These are phyloP conservation scores for Elsinoe necatrix DNA, from an alignment of 2,329 filamentous ascomycete species.

Conservation along the genomic window DNA sequence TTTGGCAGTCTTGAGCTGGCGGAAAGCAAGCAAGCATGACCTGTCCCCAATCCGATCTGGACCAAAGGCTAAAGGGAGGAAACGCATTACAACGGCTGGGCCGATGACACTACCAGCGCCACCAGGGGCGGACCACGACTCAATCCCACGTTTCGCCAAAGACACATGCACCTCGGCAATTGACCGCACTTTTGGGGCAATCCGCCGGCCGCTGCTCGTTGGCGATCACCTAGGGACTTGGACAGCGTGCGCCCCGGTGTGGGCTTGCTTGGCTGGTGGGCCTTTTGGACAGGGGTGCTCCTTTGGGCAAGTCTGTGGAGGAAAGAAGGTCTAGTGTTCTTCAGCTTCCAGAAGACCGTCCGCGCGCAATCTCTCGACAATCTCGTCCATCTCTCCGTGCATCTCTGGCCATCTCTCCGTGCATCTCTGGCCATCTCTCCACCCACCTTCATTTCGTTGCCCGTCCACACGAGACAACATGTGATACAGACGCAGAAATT, in stretches of 20 bases:
- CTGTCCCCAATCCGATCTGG: constrained; percentile 9
- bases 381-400: neutral
- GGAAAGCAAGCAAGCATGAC: neutral
- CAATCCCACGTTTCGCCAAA: constrained; percentile 12
- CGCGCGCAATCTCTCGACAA: constrained; percentile 2
- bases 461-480: constrained; percentile 1
- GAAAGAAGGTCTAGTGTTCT: neutral
- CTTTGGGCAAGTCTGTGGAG: neutral
- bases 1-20: neutral
- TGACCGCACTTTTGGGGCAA: constrained; percentile 5
- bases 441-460: neutral
- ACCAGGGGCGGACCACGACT: constrained; percentile 13
- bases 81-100: constrained; percentile 14
- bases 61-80: constrained; percentile 4
- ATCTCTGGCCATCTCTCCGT: neutral
- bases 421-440: neutral
- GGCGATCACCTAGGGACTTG: neutral
- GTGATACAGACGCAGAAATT: neutral
- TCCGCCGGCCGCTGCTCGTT: constrained; percentile 2
- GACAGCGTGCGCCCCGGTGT: constrained; percentile 9
- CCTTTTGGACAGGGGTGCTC: neutral
- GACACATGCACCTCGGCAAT: constrained; percentile 14
- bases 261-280: neutral
- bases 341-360: constrained; percentile 12
- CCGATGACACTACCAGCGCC: constrained; percentile 14